Base-by-base conservation (phyloP, 352 stramenopile genomes). In the Phytophthora capsici region DNA sequence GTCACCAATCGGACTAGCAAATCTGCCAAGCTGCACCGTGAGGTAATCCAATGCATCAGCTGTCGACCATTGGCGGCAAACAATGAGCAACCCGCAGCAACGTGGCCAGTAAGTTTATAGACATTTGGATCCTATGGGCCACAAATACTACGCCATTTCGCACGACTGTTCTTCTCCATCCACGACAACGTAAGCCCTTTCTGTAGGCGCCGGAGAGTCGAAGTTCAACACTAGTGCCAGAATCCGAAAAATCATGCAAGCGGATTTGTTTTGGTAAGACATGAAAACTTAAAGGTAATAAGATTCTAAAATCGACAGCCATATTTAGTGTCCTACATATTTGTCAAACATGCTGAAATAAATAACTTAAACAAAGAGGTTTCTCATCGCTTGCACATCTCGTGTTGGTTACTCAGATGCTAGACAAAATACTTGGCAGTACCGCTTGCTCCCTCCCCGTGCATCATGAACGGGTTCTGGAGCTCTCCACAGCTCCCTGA, bases 401-500 rank as follows among this genome's bases (percentile, higher is more conserved):
- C 36, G 36, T 36, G n/a, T 50, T 19, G 9, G 38, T 50, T 59
- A 55, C 57, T 7, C 26, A 19, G 0, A 30, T 26, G 48, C 20
- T 66, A 8, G 57, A 66, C 45, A 66, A 66, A 47, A 30, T 19
- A 4, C 14, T 14, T 19, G 36, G 36, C 30, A 16, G 52, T 60
- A 44, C 25, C 53, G 37, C 19, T 64, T 43, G 32, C 37, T 20
- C 49, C 43, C 20, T 32, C 19, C 9, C 13, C 7, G 6, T 34
- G 23, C 43, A 57, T 8, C 10, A 69, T 73, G 65, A 68, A 73
- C 55, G 47, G 50, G 32, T 22, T 73, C 20, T 73, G 65, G 65
- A 56, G 48, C 59, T 50, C 44, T 44, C 28, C 46, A 22, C 56
- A 50, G 46, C n/a, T 12, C 6, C n/a, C n/a, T 13, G 59, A 65